Conservation (phyloP, 2,329 filamentous ascomycete genomes). For the Botrytis squamosa region DNA sequence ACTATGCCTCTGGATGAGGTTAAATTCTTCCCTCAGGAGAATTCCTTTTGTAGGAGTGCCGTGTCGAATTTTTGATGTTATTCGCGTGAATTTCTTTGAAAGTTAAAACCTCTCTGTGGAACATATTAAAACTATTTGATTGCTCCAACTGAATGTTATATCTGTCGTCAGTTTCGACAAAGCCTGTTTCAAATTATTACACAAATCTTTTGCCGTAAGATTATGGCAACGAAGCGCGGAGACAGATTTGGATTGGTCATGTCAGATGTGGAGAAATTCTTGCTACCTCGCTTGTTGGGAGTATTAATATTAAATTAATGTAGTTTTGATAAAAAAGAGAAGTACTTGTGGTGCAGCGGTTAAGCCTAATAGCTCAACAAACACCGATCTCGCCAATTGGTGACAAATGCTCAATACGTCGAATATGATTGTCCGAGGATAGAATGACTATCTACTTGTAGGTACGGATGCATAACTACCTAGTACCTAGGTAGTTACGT, state of each 20-base stretch:
- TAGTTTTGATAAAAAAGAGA: background rate
- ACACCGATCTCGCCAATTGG: too few relatives aligned
- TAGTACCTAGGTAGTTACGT: too few relatives aligned
- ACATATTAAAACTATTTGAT: background rate
- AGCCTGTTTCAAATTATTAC: background rate
- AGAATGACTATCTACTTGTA: too few relatives aligned
- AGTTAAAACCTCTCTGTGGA: background rate
- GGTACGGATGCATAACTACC: too few relatives aligned
- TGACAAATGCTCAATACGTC: too few relatives aligned
- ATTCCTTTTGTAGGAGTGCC: background rate
- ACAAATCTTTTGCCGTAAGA: background rate
- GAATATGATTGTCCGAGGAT: too few relatives aligned
- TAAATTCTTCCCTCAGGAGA: background rate
- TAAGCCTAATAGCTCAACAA: too few relatives aligned
- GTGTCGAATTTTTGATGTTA: background rate
- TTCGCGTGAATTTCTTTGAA: background rate
- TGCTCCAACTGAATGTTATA: background rate
- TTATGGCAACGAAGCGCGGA: background rate
- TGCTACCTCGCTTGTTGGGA: background rate
- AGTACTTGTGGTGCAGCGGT: background rate
- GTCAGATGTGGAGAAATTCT: background rate
- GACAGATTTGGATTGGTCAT: background rate
- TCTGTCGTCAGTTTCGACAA: background rate
- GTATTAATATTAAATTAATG: background rate
- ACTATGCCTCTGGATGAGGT: background rate